Base-by-base conservation (phyloP, 2,329 filamentous ascomycete genomes). In the Neoascochyta sp. region DNA sequence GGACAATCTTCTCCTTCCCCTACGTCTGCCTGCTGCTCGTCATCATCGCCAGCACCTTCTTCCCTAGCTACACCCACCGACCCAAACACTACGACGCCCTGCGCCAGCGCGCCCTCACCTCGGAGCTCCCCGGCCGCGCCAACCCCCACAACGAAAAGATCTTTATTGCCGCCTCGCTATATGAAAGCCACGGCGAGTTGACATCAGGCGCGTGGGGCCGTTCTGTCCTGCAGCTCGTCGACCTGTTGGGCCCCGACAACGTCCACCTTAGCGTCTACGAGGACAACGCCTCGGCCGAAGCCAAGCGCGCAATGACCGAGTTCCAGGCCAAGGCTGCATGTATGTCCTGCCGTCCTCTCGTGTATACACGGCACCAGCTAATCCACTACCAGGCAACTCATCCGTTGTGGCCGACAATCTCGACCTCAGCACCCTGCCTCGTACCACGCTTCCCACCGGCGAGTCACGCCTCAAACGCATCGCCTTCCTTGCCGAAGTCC, bases 231-330 rank as follows among this genome's bases (percentile, higher is more conserved):
- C 65, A 76, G 12, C 60, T 88, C 31, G 72, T 87, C 17, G 68
- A 83, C 27, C 55, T 84, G 16, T 66, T 88, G 20, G 83, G 83
- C 0, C 70, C 72, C 9, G 66, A 81, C 19, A 83, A 86, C 48
- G 77, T 82, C 2, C 84, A 79, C 51, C 60, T 88, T 32, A 84
- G 80, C 57, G 75, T 88, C 17, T 87, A 86, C 56, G 83, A 85
- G 53, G 83, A 84, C 47, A 77, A 83, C 50, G 75, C 80, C 17
- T 79, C 80, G 2, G 62, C 68, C 1, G 62, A 67, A 16, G 78
- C 77, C 10, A 68, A 67, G 34, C 57, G 63, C 18, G 78, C 80
- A 0, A 63, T 87, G 32, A 49, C 63, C 16, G 57, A 64, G 3
- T 69, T 86, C 24, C 68, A 71, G 32, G 51, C 61, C n/a, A 67